Conservation (phyloP, 2,329 filamentous ascomycete genomes). For the Westerdykella aurantiaca region DNA sequence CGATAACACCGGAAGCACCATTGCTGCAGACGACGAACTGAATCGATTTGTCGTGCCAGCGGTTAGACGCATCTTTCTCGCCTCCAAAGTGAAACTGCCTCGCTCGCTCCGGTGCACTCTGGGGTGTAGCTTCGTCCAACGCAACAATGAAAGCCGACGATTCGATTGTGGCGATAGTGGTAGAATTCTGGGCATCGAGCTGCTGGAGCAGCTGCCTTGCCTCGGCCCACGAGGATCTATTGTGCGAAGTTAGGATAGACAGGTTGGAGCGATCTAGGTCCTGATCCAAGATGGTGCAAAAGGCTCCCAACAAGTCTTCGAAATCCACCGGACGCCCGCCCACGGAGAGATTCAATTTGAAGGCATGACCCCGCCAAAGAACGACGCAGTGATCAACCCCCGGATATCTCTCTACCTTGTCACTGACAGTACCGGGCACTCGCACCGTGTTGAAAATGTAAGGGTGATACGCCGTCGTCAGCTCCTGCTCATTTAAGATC, state of each 20-base stretch:
- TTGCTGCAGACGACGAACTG: conserved; percentile 1
- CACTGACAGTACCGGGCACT: not conserved
- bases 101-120: not conserved
- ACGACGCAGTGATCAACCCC: not conserved
- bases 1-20: not conserved
- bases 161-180: not conserved
- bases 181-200: not conserved
- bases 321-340: not conserved
- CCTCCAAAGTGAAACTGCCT: conserved; percentile 2
- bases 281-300: not conserved
- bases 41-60: not conserved
- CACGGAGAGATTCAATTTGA: not conserved
- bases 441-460: not conserved
- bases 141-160: not conserved
- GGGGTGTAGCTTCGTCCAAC: not conserved
- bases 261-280: not conserved
- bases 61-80: conserved; percentile 1
- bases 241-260: not conserved
- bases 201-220: not conserved
- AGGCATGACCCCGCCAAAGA: not conserved
- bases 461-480: not conserved
- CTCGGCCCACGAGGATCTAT: not conserved
- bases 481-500: conserved; percentile 1
- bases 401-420: not conserved
- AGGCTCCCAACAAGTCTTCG: not conserved